Base-by-base conservation (phyloP, 202 grass and related monocot genomes). In the Carex arenaria region DNA sequence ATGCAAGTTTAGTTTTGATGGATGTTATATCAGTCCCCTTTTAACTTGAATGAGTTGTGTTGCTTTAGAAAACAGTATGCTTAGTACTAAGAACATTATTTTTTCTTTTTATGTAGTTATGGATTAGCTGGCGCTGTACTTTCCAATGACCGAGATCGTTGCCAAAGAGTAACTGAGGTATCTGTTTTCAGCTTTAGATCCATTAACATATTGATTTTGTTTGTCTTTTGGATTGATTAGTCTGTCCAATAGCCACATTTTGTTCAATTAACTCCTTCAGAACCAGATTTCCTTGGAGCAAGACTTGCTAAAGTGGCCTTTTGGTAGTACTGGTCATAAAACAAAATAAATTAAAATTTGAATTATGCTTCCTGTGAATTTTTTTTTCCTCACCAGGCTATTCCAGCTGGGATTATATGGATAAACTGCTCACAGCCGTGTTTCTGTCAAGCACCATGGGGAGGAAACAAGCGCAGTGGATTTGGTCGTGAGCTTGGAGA, bases 391-490 rank as follows among this genome's bases (percentile, higher is more conserved):
- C 45, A 71, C 30, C 89, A 96, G 96, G 91, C 84, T 57, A 92
- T 99, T 38, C 61, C 88, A 0, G 93, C 93, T 0, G 96, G 96
- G 67, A 59, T 74, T 38, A 72, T 99, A 18, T 99, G 96, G 96
- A 67, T 99, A 38, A 99, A 99, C 84, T 99, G 96, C 93, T 99
- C 96, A 17, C 96, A 99, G 26, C 96, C 96, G 1, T 99, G 96
- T 85, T 99, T 99, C 85, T 91, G 88, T 80, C 96, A 99, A 81
- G 96, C 93, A 49, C 96, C 96, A 1, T 96, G 93, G 96, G 96
- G 96, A 0, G 96, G 96, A 82, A 99, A 88, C 84, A 99, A 99
- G 47, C 96, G 93, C 68, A 99, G 93, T 32, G 96, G 96, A 17
- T 99, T 95, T 71, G 96, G 96, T 3, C 93, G 96, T 5, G 96